phyloP scores from a whole-genome alignment of 2,329 filamentous ascomycete species.

The Elsinoe necatrix region DNA sequence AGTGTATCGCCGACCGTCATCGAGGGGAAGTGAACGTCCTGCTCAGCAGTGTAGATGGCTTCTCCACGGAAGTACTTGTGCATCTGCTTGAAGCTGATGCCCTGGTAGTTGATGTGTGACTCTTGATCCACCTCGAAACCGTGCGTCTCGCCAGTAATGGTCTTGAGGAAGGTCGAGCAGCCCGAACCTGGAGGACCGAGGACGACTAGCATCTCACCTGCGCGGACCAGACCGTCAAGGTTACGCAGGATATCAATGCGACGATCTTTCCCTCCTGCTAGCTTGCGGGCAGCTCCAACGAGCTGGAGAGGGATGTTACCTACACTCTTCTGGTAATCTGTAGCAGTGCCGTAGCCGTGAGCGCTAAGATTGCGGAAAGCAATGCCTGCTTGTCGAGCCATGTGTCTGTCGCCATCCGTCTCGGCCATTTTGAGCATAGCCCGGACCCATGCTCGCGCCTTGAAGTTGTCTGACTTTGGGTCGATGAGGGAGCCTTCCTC shows the following conservation, averaged over 20 bases:
- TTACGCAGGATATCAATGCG: slow-evolving; percentile 54
- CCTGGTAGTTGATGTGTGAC: slow-evolving; percentile 76
- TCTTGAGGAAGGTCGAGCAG: slow-evolving; percentile 79
- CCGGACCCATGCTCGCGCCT: slow-evolving; percentile 41
- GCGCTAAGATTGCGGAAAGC: slow-evolving; percentile 40
- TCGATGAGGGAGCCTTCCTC: slow-evolving; percentile 38
- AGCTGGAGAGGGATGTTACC: slow-evolving; percentile 39
- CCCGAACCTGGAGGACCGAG: slow-evolving; percentile 60
- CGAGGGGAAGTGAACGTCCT: slow-evolving; percentile 73
- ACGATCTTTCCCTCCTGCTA: slow-evolving; percentile 24
- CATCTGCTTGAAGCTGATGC: slow-evolving; percentile 65
- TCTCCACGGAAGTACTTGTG: slow-evolving; percentile 70
- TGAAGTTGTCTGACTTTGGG: slow-evolving; percentile 40
- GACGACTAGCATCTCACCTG: slow-evolving; percentile 68
- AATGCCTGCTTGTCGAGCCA: slow-evolving; percentile 39
- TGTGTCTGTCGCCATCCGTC: slow-evolving; percentile 34
- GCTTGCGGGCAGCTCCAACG: slow-evolving; percentile 31
- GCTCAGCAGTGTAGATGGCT: slow-evolving; percentile 78
- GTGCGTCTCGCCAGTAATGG: slow-evolving; percentile 72
- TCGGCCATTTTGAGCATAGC: slow-evolving; percentile 41
- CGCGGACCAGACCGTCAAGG: slow-evolving; percentile 60
- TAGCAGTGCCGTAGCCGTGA: slow-evolving; percentile 41
- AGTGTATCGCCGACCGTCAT: slow-evolving; percentile 71
- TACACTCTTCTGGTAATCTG: slow-evolving; percentile 45
- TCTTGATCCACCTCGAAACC: slow-evolving; percentile 64